Evolutionary conservation across 208 protist genomes (phyloP).

Genomic region (Histomonas meleagridis): DNA sequence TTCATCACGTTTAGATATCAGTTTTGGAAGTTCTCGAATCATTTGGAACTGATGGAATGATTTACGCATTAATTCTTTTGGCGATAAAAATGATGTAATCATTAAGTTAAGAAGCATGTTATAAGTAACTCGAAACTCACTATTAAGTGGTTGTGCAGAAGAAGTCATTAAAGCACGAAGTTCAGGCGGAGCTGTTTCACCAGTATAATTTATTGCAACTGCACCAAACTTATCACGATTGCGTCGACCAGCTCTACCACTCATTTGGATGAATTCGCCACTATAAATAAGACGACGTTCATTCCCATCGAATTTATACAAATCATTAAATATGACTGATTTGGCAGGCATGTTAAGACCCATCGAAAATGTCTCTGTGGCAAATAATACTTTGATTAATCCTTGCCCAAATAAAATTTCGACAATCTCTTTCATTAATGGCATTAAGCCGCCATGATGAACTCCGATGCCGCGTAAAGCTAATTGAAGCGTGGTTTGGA

Average conservation of each 20-base stretch:
- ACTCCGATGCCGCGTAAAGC: slow-evolving; percentile 91
- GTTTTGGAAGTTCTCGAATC: neutral
- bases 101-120: slow-evolving; percentile 76
- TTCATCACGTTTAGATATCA: neutral
- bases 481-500: neutral
- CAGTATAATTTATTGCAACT: neutral
- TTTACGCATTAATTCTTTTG: neutral
- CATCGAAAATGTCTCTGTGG: slow-evolving; percentile 99
- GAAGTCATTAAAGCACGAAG: neutral
- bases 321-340: slow-evolving; percentile 90
- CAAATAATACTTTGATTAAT: slow-evolving; percentile 76
- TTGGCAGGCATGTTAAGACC: slow-evolving; percentile 97
- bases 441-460: slow-evolving; percentile 96
- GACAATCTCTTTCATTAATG: slow-evolving; percentile 97
- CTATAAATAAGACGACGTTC: slow-evolving; percentile 72
- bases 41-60: slow-evolving; percentile 30
- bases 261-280: slow-evolving; percentile 43
- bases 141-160: slow-evolving; percentile 48
- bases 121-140: slow-evolving; percentile 70
- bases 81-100: neutral
- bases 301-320: slow-evolving; percentile 95
- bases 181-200: neutral
- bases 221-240: slow-evolving; percentile 21
- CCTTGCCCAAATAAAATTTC: slow-evolving; percentile 95
- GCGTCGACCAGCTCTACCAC: slow-evolving; percentile 27